A percentile compares a stretch with the other conserved stretches of the same genome.
Conservation (phyloP, 768 basidiomycete species). For the Amanita brunnescens region DNA sequence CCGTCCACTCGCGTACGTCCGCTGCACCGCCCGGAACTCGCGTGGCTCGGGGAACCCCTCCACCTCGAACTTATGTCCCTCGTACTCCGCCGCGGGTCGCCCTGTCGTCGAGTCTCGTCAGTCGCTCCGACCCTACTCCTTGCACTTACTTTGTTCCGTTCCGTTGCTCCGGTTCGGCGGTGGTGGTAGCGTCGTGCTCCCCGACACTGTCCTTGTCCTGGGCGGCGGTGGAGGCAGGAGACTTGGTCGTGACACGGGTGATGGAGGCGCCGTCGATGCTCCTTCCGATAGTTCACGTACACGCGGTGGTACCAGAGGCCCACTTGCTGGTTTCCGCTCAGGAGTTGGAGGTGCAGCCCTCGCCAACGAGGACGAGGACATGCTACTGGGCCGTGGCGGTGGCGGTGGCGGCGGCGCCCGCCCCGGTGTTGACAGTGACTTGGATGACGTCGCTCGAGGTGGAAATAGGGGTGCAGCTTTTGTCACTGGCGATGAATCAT, state of each 20-base stretch:
- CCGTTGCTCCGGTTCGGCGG: slow-evolving; percentile 19
- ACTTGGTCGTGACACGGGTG: not conserved
- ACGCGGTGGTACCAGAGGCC: slow-evolving; percentile 14
- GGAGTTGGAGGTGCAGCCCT: slow-evolving; percentile 37
- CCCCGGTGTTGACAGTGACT: slow-evolving; percentile 13
- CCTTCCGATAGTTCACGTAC: slow-evolving; percentile 12
- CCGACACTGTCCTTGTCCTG: slow-evolving; percentile 17
- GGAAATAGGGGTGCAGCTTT: slow-evolving; percentile 26
- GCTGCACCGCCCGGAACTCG: slow-evolving; percentile 39
- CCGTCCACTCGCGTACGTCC: slow-evolving; percentile 58
- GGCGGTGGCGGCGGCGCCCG: slow-evolving; percentile 32
- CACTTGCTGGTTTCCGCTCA: slow-evolving; percentile 12
- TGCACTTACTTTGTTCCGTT: not conserved
- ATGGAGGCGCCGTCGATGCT: slow-evolving; percentile 4
- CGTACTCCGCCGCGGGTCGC: slow-evolving; percentile 50
- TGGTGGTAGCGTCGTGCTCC: slow-evolving; percentile 20
- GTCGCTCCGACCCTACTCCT: not conserved
- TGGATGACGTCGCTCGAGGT: slow-evolving; percentile 24
- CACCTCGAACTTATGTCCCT: slow-evolving; percentile 67
- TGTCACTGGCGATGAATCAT: slow-evolving; percentile 23
- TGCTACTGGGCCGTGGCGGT: slow-evolving; percentile 32
- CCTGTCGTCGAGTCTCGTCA: slow-evolving; percentile 13
- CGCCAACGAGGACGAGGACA: slow-evolving; percentile 19
- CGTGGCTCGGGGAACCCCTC: slow-evolving; percentile 73
- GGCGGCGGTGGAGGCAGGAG: slow-evolving; percentile 17